Evolutionary conservation across 2,329 filamentous ascomycete species (phyloP).

Genomic region (Diaporthe citri): DNA sequence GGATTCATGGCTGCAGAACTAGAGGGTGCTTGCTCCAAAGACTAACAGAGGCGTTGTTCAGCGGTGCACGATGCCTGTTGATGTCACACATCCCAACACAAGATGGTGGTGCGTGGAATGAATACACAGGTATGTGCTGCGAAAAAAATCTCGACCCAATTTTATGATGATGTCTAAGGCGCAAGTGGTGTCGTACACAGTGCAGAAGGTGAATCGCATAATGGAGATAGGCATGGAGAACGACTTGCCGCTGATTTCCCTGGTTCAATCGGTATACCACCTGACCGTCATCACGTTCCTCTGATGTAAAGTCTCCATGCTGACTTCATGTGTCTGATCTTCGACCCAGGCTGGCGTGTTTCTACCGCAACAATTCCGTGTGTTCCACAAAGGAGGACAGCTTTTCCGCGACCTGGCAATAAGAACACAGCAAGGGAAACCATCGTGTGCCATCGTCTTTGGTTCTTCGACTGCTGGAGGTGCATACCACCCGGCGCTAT

Average conservation of each 20-base stretch:
- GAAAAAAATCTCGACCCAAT: background rate
- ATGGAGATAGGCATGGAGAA: constrained; percentile 10
- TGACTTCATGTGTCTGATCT: too few species aligned
- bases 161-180: too few species aligned
- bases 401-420: constrained; percentile 1
- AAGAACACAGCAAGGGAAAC: constrained; percentile 13
- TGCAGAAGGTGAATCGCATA: constrained; percentile 9
- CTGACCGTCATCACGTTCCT: too few species aligned
- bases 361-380: background rate
- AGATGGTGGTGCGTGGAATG: constrained; percentile 1
- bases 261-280: background rate
- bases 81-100: constrained; percentile 6
- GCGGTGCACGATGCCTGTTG: background rate
- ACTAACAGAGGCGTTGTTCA: background rate
- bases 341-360: background rate
- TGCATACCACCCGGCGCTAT: background rate
- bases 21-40: background rate
- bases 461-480: constrained; percentile 4
- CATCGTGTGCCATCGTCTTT: background rate
- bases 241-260: background rate
- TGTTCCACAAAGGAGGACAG: background rate
- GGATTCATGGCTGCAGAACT: background rate
- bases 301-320: too few species aligned
- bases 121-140: background rate
- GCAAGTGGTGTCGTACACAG: background rate